These are phyloP conservation scores for Ustilago loliicola DNA, from an alignment of 1,284 basidiomycete species.

Conservation along the genomic window DNA sequence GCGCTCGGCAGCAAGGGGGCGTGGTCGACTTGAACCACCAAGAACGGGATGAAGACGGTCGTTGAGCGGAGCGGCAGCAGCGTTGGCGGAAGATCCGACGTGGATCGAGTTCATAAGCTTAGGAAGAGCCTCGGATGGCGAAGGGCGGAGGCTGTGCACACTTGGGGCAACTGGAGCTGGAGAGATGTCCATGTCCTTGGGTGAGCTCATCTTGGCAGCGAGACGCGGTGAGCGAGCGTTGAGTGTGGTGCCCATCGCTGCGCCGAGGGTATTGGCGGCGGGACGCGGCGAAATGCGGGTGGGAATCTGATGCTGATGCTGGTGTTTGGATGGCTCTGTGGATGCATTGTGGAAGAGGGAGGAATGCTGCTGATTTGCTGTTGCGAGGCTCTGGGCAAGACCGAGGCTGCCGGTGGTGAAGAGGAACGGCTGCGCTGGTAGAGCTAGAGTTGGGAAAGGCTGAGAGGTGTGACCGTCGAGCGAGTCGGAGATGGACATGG, in stretches of 20 bases:
- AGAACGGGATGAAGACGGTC: slow-evolving; percentile 39
- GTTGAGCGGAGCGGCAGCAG: slow-evolving; percentile 8
- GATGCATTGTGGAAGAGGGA: slow-evolving; percentile 20
- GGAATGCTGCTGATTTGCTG: slow-evolving; percentile 26
- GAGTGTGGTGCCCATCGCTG: slow-evolving; percentile 61
- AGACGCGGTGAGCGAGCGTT: slow-evolving; percentile 54
- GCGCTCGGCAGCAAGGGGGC: slow-evolving; percentile 29
- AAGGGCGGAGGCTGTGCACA: slow-evolving; percentile 15
- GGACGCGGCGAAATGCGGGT: slow-evolving; percentile 23
- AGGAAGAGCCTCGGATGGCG: slow-evolving; percentile 37
- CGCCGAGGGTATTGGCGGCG: slow-evolving; percentile 37
- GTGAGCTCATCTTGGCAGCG: slow-evolving; percentile 63
- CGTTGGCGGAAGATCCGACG: slow-evolving; percentile 16
- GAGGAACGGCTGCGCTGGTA: slow-evolving; percentile 22
- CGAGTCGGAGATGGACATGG: slow-evolving; percentile 67
- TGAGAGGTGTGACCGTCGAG: slow-evolving; percentile 51
- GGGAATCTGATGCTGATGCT: slow-evolving; percentile 16
- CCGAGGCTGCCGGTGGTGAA: slow-evolving; percentile 26
- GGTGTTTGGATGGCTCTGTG: slow-evolving; percentile 34
- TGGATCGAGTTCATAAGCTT: slow-evolving; percentile 38
- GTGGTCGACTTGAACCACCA: slow-evolving; percentile 27
- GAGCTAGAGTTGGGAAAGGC: slow-evolving; percentile 12
- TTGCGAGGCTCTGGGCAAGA: slow-evolving; percentile 30
- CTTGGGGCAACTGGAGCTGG: slow-evolving; percentile 35
- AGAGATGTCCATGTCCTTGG: slow-evolving; percentile 66